A percentile compares a stretch with the other conserved stretches of the same genome.
phyloP scores from a whole-genome alignment of 1,139 yeast genomes.

The Trichomonascaceae sp. region DNA sequence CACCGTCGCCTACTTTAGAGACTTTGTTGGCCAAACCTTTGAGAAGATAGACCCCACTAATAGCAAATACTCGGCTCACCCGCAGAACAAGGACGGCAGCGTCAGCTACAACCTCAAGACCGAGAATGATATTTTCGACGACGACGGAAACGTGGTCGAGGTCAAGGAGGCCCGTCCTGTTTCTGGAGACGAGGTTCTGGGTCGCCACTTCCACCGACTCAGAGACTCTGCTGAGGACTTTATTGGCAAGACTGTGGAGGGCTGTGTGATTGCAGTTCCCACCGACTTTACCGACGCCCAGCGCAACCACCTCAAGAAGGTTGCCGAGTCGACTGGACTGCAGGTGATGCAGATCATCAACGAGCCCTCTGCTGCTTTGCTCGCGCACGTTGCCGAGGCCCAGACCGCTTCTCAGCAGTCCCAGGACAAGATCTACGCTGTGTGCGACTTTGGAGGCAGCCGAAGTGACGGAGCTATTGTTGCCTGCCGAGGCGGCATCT shows the following conservation, averaged over 20 bases:
- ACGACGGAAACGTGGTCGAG: constrained; percentile 24
- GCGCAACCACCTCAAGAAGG: constrained; percentile 46
- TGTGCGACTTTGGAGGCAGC: constrained; percentile 94
- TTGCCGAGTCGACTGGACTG: constrained; percentile 62
- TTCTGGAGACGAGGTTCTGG: constrained; percentile 63
- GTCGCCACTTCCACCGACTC: constrained; percentile 73
- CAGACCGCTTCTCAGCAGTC: constrained; percentile 37
- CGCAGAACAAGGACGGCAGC: constrained; percentile 55
- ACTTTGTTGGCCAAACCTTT: constrained; percentile 68
- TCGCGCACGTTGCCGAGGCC: constrained; percentile 45
- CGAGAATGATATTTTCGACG: constrained; percentile 19
- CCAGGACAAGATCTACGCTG: constrained; percentile 74
- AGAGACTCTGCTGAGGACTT: constrained; percentile 87
- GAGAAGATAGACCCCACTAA: constrained; percentile 54
- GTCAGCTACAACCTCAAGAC: constrained; percentile 50
- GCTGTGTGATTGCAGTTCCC: constrained; percentile 84
- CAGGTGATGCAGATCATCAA: constrained; percentile 76
- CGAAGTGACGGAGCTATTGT: constrained; percentile 94
- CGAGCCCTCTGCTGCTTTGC: constrained; percentile 87
- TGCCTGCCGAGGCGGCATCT: constrained; percentile 85
- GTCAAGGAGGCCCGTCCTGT: constrained; percentile 30
- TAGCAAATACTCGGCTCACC: constrained; percentile 56
- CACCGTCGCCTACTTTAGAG: constrained; percentile 89
- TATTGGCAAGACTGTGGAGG: constrained; percentile 68
- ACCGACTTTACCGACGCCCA: constrained; percentile 72